Conservation (phyloP, 176 grass and related monocot genomes). For the Oryza officinalis region DNA sequence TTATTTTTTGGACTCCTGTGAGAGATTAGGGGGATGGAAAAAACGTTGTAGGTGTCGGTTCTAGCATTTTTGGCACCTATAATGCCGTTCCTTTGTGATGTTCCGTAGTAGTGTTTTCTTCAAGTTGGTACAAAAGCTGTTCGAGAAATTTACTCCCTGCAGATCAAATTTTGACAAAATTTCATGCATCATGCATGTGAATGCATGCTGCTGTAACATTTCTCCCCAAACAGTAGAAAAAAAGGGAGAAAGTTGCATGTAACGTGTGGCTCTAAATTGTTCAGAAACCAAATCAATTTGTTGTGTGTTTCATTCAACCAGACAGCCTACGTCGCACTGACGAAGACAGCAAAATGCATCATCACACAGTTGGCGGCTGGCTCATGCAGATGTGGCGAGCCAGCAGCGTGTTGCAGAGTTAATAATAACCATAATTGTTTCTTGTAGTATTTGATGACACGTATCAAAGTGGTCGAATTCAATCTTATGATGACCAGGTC, state of each 20-base stretch:
- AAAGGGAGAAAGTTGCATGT: background rate
- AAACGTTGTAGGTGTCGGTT: too few species aligned
- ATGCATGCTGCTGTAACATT: background rate
- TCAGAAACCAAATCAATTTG: background rate
- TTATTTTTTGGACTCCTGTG: too few species aligned
- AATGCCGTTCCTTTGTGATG: too few species aligned
- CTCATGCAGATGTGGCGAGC: background rate
- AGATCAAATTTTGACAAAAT: background rate
- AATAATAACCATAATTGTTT: background rate
- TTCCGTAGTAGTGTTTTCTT: too few species aligned
- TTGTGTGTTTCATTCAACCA: background rate
- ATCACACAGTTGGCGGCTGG: background rate
- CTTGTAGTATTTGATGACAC: background rate
- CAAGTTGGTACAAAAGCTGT: background rate
- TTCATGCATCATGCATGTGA: background rate
- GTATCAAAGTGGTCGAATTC: background rate
- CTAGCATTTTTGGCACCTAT: too few species aligned
- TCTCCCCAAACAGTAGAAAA: background rate
- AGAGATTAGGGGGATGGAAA: too few species aligned
- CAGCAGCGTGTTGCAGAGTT: background rate
- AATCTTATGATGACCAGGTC: background rate
- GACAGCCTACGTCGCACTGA: background rate
- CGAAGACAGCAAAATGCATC: background rate
- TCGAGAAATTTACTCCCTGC: too few species aligned
- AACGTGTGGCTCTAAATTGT: background rate